A percentile compares a stretch with the other conserved stretches of the same genome.
Evolutionary conservation across 139 green algal species (phyloP).

Genomic region (Chlorella sp.): DNA sequence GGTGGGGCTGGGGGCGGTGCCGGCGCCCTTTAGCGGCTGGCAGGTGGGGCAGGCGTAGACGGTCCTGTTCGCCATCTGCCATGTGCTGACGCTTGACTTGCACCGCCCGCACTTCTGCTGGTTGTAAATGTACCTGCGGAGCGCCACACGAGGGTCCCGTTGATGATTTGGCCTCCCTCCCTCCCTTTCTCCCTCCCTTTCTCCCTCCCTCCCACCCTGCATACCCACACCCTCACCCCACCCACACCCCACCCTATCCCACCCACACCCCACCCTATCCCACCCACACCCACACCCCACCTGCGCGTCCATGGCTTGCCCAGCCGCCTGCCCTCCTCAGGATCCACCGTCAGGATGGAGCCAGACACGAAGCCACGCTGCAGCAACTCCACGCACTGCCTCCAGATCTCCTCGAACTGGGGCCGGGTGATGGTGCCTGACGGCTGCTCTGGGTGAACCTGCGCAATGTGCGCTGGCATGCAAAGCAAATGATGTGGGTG

Average conservation of each 20-base stretch:
- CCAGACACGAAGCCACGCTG: conserved; percentile 68
- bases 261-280: too few relatives aligned
- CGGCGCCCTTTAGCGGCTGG: conserved; percentile 45
- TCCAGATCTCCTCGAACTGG: conserved; percentile 54
- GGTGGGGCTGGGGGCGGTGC: too few relatives aligned
- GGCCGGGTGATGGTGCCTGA: conserved; percentile 36
- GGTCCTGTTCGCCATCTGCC: conserved; percentile 69
- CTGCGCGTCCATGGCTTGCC: conserved; percentile 66
- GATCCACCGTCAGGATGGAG: conserved; percentile 84
- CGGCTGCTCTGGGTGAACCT: conserved; percentile 76
- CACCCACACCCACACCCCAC: conserved; percentile 15
- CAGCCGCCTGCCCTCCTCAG: conserved; percentile 57
- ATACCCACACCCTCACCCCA: too few relatives aligned
- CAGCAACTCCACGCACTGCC: conserved; percentile 22
- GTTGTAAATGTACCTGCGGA: conserved; percentile 82
- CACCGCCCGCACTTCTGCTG: conserved; percentile 66
- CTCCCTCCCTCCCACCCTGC: too few relatives aligned
- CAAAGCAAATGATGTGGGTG: neutral
- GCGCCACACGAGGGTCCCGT: too few relatives aligned
- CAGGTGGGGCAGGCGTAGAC: conserved; percentile 70
- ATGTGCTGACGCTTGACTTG: conserved; percentile 45
- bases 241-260: too few relatives aligned
- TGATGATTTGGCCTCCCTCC: too few relatives aligned
- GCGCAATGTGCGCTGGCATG: conserved; percentile 30
- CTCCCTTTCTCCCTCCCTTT: too few relatives aligned